Conservation (phyloP, 139 green algal species). For the Picochlorum sp. region DNA sequence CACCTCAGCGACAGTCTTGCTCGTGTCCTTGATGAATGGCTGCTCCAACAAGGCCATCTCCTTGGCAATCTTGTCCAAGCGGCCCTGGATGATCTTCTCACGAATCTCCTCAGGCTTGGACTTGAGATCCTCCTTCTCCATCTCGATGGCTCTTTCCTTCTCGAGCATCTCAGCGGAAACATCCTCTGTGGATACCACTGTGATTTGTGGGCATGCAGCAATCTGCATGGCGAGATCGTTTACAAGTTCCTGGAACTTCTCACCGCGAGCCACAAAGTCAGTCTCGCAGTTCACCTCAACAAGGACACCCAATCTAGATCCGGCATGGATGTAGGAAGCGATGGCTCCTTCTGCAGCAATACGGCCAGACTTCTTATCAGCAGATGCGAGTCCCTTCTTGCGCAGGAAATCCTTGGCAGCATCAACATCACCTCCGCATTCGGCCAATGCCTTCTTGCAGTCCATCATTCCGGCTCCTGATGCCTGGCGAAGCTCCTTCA, state of each 20-base stretch:
- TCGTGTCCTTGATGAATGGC: slow-evolving; percentile 86
- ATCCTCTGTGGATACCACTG: slow-evolving; percentile 63
- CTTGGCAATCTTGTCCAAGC: slow-evolving; percentile 80
- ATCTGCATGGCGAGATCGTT: slow-evolving; percentile 75
- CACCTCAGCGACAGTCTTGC: slow-evolving; percentile 81
- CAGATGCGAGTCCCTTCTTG: slow-evolving; percentile 87
- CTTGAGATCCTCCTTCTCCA: slow-evolving; percentile 90
- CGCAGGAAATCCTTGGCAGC: slow-evolving; percentile 59
- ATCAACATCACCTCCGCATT: slow-evolving; percentile 74
- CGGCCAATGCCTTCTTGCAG: slow-evolving; percentile 89
- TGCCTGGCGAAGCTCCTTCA: slow-evolving; percentile 83
- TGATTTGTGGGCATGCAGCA: slow-evolving; percentile 46
- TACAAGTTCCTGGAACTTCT: slow-evolving; percentile 85
- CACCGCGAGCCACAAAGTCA: slow-evolving; percentile 90
- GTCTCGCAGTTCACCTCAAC: slow-evolving; percentile 95
- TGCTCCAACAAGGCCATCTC: slow-evolving; percentile 82
- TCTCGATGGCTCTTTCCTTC: slow-evolving; percentile 84
- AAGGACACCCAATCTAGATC: slow-evolving; percentile 68
- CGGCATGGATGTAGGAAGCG: slow-evolving; percentile 91
- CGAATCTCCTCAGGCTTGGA: slow-evolving; percentile 90
- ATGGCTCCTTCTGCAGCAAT: slow-evolving; percentile 75
- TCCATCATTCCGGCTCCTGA: slow-evolving; percentile 96
- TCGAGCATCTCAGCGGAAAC: slow-evolving; percentile 67
- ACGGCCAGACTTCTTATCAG: slow-evolving; percentile 93
- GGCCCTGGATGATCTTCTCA: slow-evolving; percentile 93